Evolutionary conservation across 2,329 filamentous ascomycete genomes (phyloP).

Genomic region (Biscogniauxia marginata): DNA sequence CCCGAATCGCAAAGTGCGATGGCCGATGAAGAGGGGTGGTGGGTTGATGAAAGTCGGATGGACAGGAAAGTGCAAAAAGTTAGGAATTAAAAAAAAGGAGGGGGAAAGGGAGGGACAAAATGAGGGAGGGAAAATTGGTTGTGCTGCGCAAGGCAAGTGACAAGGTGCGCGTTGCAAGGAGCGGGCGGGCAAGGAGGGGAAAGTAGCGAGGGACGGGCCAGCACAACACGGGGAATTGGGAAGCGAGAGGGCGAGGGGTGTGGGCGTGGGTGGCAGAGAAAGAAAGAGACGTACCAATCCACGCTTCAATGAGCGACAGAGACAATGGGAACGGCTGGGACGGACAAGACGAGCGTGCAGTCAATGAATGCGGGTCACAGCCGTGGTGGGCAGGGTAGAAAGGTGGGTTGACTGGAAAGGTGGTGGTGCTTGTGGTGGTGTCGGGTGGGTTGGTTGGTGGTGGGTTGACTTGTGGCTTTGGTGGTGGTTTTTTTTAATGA

Average conservation of each 20-base stretch:
- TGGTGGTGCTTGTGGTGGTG: not conserved
- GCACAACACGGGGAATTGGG: not conserved
- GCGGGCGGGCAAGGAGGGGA: not conserved
- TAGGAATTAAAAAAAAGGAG: constrained; percentile 32
- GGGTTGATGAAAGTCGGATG: constrained; percentile 23
- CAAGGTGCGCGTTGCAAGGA: constrained; percentile 9
- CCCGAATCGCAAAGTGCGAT: constrained; percentile 22
- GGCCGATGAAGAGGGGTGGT: constrained; percentile 30
- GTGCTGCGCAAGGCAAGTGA: constrained; percentile 20
- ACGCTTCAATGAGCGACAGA: constrained; percentile 13
- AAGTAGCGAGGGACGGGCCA: not conserved
- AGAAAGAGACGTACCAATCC: constrained; percentile 3
- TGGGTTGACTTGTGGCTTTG: not conserved
- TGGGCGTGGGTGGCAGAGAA: constrained; percentile 3
- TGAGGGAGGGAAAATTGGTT: constrained; percentile 28
- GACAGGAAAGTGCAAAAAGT: constrained; percentile 27
- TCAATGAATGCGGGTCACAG: constrained; percentile 5
- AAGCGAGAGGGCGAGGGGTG: constrained; percentile 8
- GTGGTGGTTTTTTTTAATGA: not conserved
- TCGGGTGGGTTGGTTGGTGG: not conserved
- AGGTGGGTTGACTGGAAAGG: constrained; percentile 8
- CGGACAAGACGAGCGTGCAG: constrained; percentile 3
- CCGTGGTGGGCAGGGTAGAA: constrained; percentile 14
- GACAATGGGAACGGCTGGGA: constrained; percentile 11
- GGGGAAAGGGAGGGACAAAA: constrained; percentile 32